Percentiles rank a stretch among this genome's conserved stretches.
Conservation (phyloP, 208 protist genomes). For the Trypanosoma congolense region DNA sequence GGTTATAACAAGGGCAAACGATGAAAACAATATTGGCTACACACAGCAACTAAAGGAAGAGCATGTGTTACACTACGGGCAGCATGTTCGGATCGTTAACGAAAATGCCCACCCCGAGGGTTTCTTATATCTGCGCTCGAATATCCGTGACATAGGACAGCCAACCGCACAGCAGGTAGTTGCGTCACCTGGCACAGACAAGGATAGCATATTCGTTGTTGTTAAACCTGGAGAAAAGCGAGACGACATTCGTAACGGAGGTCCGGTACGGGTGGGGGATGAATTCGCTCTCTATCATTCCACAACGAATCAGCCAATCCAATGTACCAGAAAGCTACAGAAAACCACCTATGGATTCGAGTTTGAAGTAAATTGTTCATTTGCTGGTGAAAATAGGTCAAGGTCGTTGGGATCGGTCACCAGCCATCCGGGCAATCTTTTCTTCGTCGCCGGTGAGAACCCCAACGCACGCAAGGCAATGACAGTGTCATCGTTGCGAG, state of each 20-base stretch:
- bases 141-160: constrained; percentile 19
- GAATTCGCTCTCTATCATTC: constrained; percentile 72
- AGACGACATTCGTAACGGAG: constrained; percentile 51
- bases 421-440: constrained; percentile 59
- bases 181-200: constrained; percentile 36
- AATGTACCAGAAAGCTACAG: constrained; percentile 23
- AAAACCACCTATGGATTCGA: constrained; percentile 67
- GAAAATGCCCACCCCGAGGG: constrained; percentile 46
- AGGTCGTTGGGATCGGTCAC: constrained; percentile 42
- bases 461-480: constrained; percentile 4
- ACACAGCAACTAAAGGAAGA: constrained; percentile 34
- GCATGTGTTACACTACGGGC: constrained; percentile 77
- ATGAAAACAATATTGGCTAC: constrained; percentile 74
- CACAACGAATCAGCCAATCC: constrained; percentile 61
- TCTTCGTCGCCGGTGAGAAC: constrained; percentile 26
- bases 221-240: constrained; percentile 35
- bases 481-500: not conserved
- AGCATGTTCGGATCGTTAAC: constrained; percentile 73
- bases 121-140: constrained; percentile 69
- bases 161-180: constrained; percentile 39
- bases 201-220: constrained; percentile 76
- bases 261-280: constrained; percentile 56
- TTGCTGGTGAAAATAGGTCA: constrained; percentile 29
- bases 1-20: constrained; percentile 53
- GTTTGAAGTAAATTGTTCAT: constrained; percentile 51